phyloP scores from a whole-genome alignment of 805 yeast genomes.

The Isabelozyma rhagii region DNA sequence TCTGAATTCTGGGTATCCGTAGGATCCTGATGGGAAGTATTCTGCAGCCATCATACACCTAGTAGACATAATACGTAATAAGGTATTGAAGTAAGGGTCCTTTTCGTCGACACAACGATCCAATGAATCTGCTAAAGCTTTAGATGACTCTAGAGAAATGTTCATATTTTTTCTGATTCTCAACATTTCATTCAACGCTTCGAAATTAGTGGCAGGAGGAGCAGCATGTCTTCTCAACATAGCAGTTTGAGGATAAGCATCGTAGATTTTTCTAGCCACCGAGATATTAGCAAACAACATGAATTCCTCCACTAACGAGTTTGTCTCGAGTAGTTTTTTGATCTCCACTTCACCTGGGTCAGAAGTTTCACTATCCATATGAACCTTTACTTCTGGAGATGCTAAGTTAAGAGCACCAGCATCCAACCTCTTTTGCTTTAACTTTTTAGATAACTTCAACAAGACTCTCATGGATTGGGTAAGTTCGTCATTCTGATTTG shows the following conservation, averaged over 20 bases:
- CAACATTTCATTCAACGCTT: constrained; percentile 82
- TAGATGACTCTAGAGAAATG: constrained; percentile 79
- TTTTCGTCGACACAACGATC: constrained; percentile 80
- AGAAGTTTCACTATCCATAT: constrained; percentile 94
- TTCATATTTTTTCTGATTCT: constrained; percentile 73
- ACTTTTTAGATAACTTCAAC: constrained; percentile 71
- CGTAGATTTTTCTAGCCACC: constrained; percentile 89
- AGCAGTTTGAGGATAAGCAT: constrained; percentile 95
- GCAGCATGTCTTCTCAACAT: constrained; percentile 97
- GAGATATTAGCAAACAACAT: constrained; percentile 97
- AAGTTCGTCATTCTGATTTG: constrained; percentile 69
- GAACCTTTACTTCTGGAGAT: constrained; percentile 96
- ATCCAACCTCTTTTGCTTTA: constrained; percentile 81
- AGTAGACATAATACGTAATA: constrained; percentile 94
- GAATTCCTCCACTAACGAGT: constrained; percentile 95
- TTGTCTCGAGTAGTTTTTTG: constrained; percentile 82
- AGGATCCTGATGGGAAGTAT: constrained; percentile 88
- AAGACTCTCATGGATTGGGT: constrained; percentile 87
- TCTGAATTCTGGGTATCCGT: constrained; percentile 84
- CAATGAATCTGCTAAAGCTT: constrained; percentile 87
- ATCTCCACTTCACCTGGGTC: constrained; percentile 96
- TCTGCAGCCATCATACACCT: constrained; percentile 99
- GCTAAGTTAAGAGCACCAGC: constrained; percentile 97
- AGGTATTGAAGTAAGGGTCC: constrained; percentile 90
- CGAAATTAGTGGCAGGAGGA: constrained; percentile 95